These are phyloP conservation scores for Acanthamoeba lugdunensis DNA, from an alignment of 208 protist species.

Conservation along the genomic window DNA sequence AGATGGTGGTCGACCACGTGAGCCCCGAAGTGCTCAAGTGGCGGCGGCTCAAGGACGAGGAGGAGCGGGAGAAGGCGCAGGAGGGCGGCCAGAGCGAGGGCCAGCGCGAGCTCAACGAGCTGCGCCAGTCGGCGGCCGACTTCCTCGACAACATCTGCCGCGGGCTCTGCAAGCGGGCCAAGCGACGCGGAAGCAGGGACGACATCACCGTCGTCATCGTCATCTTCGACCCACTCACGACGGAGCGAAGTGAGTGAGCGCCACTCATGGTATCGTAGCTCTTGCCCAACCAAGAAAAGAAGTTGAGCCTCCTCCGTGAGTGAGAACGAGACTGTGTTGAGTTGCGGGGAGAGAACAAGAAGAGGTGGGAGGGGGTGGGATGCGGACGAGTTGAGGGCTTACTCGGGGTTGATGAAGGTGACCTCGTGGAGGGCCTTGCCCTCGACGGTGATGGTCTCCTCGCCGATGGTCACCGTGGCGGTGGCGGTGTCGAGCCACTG, in stretches of 20 bases:
- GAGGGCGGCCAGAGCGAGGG: background rate
- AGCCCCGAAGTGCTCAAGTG: conserved; percentile 61
- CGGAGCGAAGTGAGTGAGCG: background rate
- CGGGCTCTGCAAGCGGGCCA: conserved; percentile 55
- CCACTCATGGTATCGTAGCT: background rate
- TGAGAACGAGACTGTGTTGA: background rate
- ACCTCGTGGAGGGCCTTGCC: conserved; percentile 67
- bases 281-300: background rate
- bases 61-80: conserved; percentile 3
- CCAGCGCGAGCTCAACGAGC: conserved; percentile 26
- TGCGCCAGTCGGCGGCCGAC: conserved; percentile 16
- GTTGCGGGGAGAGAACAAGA: background rate
- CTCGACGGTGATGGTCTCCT: conserved; percentile 43
- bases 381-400: background rate
- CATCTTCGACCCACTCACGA: conserved; percentile 16
- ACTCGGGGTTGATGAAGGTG: conserved; percentile 70
- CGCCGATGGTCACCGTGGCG: conserved; percentile 61
- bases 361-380: background rate
- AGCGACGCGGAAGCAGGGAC: conserved; percentile 50
- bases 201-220: conserved; percentile 70
- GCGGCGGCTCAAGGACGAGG: conserved; percentile 42
- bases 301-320: background rate
- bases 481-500: conserved; percentile 67
- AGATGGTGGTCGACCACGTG: conserved; percentile 35
- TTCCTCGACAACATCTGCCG: conserved; percentile 55